These are phyloP conservation scores for Lodderomyces theae DNA, from an alignment of 1,139 yeast genomes.

Conservation along the genomic window DNA sequence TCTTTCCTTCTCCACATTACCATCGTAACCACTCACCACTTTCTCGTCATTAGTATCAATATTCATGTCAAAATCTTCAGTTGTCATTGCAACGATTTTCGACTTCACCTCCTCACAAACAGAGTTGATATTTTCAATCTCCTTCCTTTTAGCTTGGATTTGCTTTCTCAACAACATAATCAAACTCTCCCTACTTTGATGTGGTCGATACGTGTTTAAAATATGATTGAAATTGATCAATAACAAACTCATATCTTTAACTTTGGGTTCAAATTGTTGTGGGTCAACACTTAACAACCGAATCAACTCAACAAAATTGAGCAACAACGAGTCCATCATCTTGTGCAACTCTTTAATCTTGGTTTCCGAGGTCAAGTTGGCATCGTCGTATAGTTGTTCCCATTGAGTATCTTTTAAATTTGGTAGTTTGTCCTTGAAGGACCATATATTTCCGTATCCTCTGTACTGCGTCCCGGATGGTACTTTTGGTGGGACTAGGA, in stretches of 20 bases:
- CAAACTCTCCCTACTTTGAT: constrained; percentile 80
- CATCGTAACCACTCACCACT: constrained; percentile 7
- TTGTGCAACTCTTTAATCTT: constrained; percentile 68
- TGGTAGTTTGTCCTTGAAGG: constrained; percentile 67
- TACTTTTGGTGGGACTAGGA: constrained; percentile 62
- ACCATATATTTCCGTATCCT: constrained; percentile 84
- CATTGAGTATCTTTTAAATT: constrained; percentile 67
- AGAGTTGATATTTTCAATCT: constrained; percentile 50
- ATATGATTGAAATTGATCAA: constrained; percentile 81
- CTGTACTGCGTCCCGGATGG: constrained; percentile 64
- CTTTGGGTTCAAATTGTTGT: constrained; percentile 57
- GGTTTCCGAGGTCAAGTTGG: constrained; percentile 46
- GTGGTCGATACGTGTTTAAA: constrained; percentile 82
- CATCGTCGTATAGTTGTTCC: constrained; percentile 59
- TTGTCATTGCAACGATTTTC: constrained; percentile 33
- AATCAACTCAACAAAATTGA: constrained; percentile 70
- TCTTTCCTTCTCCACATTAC: not conserved
- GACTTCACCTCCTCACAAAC: constrained; percentile 44
- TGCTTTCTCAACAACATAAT: constrained; percentile 68
- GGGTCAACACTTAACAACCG: constrained; percentile 75
- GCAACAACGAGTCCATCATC: constrained; percentile 62
- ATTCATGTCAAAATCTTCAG: constrained; percentile 9
- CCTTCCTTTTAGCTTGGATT: constrained; percentile 50
- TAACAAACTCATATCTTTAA: constrained; percentile 71
- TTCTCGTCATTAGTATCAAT: constrained; percentile 8